A percentile compares a stretch with the other conserved stretches of the same genome.
Evolutionary conservation across 2,329 filamentous ascomycete genomes (phyloP).

Genomic region (Colletotrichum sp.): DNA sequence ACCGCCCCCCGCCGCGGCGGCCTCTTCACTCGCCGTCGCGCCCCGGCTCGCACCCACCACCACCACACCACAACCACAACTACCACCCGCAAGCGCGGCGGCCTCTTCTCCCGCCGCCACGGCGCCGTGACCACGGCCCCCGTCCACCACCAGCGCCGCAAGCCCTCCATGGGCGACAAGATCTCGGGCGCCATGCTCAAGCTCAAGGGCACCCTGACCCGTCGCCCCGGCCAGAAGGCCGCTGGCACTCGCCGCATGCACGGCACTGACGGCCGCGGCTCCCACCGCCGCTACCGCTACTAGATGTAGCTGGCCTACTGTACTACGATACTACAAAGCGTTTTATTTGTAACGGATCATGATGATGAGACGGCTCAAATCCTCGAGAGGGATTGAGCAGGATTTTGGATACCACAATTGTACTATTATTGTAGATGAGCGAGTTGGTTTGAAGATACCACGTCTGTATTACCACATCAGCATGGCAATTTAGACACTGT

Average conservation of each 20-base stretch:
- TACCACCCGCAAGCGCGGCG: slow-evolving; percentile 43
- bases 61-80: slow-evolving; percentile 33
- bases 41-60: slow-evolving; percentile 23
- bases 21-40: slow-evolving; percentile 29
- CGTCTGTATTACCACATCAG: not conserved
- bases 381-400: not conserved
- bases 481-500: not conserved
- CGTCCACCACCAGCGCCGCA: slow-evolving; percentile 69
- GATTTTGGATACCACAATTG: not conserved
- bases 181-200: slow-evolving; percentile 77
- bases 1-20: slow-evolving; percentile 16
- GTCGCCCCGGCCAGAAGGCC: slow-evolving; percentile 69
- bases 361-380: not conserved
- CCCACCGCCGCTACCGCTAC: slow-evolving; percentile 36
- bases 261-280: slow-evolving; percentile 73
- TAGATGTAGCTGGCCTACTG: not conserved
- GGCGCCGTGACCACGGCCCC: slow-evolving; percentile 29
- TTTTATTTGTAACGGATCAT: not conserved
- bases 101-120: slow-evolving; percentile 44
- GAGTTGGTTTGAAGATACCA: slow-evolving; percentile 9
- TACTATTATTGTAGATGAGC: slow-evolving; percentile 1
- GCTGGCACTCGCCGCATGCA: slow-evolving; percentile 77
- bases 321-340: not conserved
- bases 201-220: slow-evolving; percentile 72
- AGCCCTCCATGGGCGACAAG: slow-evolving; percentile 76